Evolutionary conservation across 768 basidiomycete genomes (phyloP), one percentile per base, ranked within the genome.

Genomic region (Tephrocybe rancida): DNA sequence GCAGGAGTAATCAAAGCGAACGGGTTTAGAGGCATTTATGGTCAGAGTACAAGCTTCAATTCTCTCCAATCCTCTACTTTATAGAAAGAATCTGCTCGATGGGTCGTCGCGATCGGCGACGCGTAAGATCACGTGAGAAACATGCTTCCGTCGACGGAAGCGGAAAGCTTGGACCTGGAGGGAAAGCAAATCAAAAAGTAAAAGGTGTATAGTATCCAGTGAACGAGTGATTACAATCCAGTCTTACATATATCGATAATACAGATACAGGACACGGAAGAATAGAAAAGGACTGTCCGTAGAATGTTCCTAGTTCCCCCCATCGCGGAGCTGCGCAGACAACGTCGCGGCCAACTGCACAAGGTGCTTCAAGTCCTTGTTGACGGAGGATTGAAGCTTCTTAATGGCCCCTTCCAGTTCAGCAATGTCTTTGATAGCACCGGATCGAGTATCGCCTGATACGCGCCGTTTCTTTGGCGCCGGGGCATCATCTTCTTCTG

Each of bases 1-100:
- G 82, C 78, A 25, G 84, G 84, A 26, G 76, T 69, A 44, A 85
- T 70, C 52, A 86, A 70, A 56, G 79, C 63, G 61, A 84, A 85
- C 0, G 80, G 81, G 37, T 63, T 68, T 8, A 66, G 58, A 41
- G 54, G 37, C 60, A 61, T 54, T 13, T 30, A 6, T 30, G 48
- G 49, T 47, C 27, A 45, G 30, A 34, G 22, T 32, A 24, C 14
- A 46, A n/a, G 22, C n/a, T 18, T 6, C 7, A 16, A 10, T 3
- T 9, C 14, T 5, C 19, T 42, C n/a, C 6, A 29, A 8, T 22
- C 3, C 21, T 7, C 21, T 7, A 21, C 18, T 50, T 50, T 44
- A 49, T 54, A 41, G 24, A 8, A 45, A n/a, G n/a, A n/a, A n/a
- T n/a, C n/a, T n/a, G n/a, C n/a, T n/a, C n/a, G n/a, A n/a, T n/a